Percentiles rank a stretch among this genome's conserved stretches.
phyloP scores from a whole-genome alignment of 352 stramenopile species.

The Globisporangium viniferum region DNA sequence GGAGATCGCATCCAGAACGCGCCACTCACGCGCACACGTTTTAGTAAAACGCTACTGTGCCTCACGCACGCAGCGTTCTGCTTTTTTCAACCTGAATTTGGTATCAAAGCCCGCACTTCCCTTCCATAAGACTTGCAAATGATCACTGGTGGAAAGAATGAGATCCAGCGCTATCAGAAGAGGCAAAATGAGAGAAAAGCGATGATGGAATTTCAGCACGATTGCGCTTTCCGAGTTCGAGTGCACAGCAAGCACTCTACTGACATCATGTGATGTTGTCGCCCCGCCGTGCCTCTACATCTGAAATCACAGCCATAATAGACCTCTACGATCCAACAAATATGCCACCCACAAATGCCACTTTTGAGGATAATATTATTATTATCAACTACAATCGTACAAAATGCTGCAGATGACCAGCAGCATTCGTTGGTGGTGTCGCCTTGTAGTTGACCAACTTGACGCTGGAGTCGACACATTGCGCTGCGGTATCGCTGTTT shows the following conservation, averaged over 20 bases:
- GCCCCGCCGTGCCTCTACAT: too few relatives aligned
- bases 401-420: background rate
- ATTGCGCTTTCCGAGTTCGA: background rate
- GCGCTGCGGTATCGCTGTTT: too few relatives aligned
- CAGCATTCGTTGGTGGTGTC: background rate
- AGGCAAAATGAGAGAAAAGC: background rate
- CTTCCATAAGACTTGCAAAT: background rate
- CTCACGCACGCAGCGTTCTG: background rate
- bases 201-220: background rate
- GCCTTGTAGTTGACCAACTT: background rate
- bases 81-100: background rate
- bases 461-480: background rate
- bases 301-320: too few relatives aligned
- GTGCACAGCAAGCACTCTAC: background rate
- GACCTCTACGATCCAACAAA: too few relatives aligned
- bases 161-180: background rate
- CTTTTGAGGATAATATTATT: too few relatives aligned
- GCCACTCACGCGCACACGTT: too few relatives aligned
- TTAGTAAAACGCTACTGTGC: background rate
- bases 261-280: too few relatives aligned
- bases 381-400: too few relatives aligned
- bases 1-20: background rate
- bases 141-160: background rate
- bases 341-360: too few relatives aligned
- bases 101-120: background rate